These are phyloP conservation scores for Scutellaria baicalensis DNA, from an alignment of 257 asterid species.

Conservation along the genomic window DNA sequence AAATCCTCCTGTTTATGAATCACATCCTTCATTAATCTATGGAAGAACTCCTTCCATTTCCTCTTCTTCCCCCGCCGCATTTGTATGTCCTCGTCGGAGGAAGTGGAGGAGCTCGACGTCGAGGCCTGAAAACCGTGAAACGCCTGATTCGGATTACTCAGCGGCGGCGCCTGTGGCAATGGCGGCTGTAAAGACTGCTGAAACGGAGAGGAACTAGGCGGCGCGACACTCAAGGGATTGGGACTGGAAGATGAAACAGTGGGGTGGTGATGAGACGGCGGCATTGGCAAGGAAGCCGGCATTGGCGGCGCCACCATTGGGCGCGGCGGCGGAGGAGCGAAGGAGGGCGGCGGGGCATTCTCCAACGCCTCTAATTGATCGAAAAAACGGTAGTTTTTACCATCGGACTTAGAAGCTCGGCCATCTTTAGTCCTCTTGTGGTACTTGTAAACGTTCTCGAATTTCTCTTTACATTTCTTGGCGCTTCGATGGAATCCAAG, in stretches of 20 bases:
- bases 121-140: conserved; percentile 16
- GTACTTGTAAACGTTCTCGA: conserved; percentile 85
- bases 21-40: conserved; percentile 50
- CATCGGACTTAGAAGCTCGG: conserved; percentile 69
- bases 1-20: conserved; percentile 65
- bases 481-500: conserved; percentile 73
- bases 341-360: conserved; percentile 23
- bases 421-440: conserved; percentile 87
- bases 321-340: conserved; percentile 15
- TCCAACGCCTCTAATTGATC: conserved; percentile 74
- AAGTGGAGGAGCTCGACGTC: conserved; percentile 64
- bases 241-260: conserved; percentile 54
- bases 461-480: conserved; percentile 95
- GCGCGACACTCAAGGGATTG: conserved; percentile 16
- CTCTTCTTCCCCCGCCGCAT: conserved; percentile 58
- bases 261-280: neutral
- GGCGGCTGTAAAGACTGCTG: conserved; percentile 9
- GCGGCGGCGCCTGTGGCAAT: conserved; percentile 4
- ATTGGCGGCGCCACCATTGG: conserved; percentile 17
- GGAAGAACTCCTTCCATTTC: conserved; percentile 65
- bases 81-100: conserved; percentile 63
- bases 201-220: conserved; percentile 19
- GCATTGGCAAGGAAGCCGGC: neutral
- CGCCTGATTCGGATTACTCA: neutral
- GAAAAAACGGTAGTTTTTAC: conserved; percentile 67